Evolutionary conservation across 106 monocot genomes (phyloP).

Genomic region (Cymbidium sinense): DNA sequence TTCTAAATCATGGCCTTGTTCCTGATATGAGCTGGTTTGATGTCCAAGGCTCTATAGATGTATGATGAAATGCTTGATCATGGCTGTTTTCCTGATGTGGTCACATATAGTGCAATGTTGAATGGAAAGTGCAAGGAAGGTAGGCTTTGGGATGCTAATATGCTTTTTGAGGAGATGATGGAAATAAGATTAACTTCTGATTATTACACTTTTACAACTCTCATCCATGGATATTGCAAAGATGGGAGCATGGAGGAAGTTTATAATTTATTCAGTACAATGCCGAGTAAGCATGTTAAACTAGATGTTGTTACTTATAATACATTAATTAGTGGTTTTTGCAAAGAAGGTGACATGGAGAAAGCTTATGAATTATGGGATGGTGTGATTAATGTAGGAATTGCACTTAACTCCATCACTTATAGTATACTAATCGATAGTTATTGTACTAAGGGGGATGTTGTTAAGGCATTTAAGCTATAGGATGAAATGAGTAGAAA

Average conservation of each 20-base stretch:
- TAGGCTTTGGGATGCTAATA: too few species aligned
- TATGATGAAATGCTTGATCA: too few species aligned
- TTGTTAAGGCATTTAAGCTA: slow-evolving; percentile 48
- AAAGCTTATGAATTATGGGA: slow-evolving; percentile 71
- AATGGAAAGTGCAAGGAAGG: too few species aligned
- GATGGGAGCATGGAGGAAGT: slow-evolving; percentile 45
- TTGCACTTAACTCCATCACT: slow-evolving; percentile 60
- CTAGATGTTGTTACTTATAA: slow-evolving; percentile 89
- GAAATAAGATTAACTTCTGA: slow-evolving; percentile 73
- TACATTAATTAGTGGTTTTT: slow-evolving; percentile 79
- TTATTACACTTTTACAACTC: slow-evolving; percentile 64
- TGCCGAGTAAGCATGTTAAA: slow-evolving; percentile 53
- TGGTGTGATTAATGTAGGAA: slow-evolving; percentile 46
- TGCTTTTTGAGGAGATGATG: slow-evolving; percentile 65
- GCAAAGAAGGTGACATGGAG: slow-evolving; percentile 66
- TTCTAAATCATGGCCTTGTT: too few species aligned
- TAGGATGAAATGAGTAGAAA: slow-evolving; percentile 71
- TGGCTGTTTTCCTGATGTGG: too few species aligned
- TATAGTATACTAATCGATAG: slow-evolving; percentile 67
- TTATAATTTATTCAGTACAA: slow-evolving; percentile 45
- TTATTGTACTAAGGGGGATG: slow-evolving; percentile 48
- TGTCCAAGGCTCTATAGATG: too few species aligned
- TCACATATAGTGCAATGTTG: too few species aligned
- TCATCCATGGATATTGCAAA: slow-evolving; percentile 84
- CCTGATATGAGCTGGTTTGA: too few species aligned